Base-by-base conservation (phyloP, 345 rosid genomes). In the Salix exigua region DNA sequence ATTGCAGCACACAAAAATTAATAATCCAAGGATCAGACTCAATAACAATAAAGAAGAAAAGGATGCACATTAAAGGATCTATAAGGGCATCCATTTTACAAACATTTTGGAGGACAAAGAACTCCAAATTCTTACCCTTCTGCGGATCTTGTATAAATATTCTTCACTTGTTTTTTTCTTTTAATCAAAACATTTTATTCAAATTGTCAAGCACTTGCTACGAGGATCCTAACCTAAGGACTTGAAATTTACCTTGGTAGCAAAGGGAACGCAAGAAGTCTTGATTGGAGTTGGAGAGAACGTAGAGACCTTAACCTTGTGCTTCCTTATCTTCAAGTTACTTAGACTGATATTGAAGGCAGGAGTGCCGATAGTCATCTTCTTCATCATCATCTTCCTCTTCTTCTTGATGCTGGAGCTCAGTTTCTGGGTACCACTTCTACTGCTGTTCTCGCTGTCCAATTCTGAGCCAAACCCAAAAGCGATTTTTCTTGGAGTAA, bases 201-300 rank as follows among this genome's bases (percentile, higher is more conserved):
- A 23, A 55, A 55, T 3, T 3, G 61, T 8, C 23, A 17, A 3
- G 61, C 8, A 9, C 23, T 33, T 33, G 37, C 37, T 40, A 19
- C 25, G 1, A 48, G 64, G 30, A 44, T 44, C 44, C 44, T 40
- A 13, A n/a, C 44, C 44, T 40, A 13, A 23, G 64, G 3, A 44
- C 53, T 31, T 11, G 44, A 26, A 44, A 35, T 60, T 30, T 86
- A 90, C 97, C 93, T 86, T 88, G 12, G 84, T 33, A 31, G 82
- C 72, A 65, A 88, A 61, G 25, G 89, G 87, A 46, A 77, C 82
- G 71, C 98, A 94, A 18, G 88, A 68, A 37, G 61, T 31, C 44
- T 84, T 81, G 7, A 87, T 48, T 66, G 86, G 85, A 72, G 87
- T 78, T 50, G 89, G 81, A 62, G 87, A 84, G 70, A 83, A 84